Evolutionary conservation across 1,284 basidiomycete species (phyloP), one percentile per base, ranked within the genome.

Genomic region (Ustilago shanxiensis): DNA sequence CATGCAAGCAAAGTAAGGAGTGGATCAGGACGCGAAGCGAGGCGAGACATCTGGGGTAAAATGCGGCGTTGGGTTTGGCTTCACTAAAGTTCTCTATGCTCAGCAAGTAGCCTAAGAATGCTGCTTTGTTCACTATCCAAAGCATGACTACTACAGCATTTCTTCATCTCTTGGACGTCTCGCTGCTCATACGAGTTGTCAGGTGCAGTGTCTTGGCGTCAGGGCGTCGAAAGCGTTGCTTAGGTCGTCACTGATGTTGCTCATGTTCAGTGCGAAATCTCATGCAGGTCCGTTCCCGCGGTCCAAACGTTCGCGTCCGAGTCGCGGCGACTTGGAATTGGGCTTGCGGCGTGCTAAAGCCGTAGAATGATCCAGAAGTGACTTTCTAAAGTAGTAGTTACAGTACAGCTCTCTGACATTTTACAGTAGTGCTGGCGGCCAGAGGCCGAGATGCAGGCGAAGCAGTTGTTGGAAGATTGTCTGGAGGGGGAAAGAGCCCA

Each of bases 41-140:
- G 37, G 37, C 41, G 41, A 44, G 41, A 44, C 41, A 44, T 44
- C 41, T 44, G 41, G 41, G 41, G 41, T 44, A 44, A 44, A 44
- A 44, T n/a, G 41, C 20, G 20, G 41, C 41, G n/a, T 44, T 16
- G 20, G 20, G n/a, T 44, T 20, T 18, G 24, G 7, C 20, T 8
- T 14, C 7, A 9, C 9, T n/a, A n/a, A n/a, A n/a, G 14, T 37
- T 37, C 9, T 37, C 13, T 14, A 7, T 16, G 3, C 35, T 37
- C 35, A 14, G 9, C 7, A 14, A 7, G 8, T 8, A 37, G 3
- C 9, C 3, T 37, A 14, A 11, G 13, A 8, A 37, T 14, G n/a
- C 3, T 16, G 14, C 7, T 37, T 16, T 37, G 35, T 37, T 37
- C 35, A 14, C 7, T 37, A 7, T 37, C 14, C 35, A 14, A 7